Conservation (phyloP, 1,284 basidiomycete genomes). For the Irpex sp. region DNA sequence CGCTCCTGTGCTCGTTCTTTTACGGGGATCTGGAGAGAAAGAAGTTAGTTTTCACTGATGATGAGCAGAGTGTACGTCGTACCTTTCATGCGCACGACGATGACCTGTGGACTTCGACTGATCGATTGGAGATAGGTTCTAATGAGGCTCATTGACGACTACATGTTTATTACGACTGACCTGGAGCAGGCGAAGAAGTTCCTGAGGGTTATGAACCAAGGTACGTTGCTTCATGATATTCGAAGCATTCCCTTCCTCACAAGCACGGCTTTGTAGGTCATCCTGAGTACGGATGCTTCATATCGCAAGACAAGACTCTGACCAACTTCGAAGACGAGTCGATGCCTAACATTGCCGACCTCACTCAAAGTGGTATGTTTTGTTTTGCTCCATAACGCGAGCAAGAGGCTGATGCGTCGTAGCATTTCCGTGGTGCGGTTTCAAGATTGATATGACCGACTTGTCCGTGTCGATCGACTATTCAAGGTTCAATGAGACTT, state of each 20-base stretch:
- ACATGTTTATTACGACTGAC: constrained; percentile 82
- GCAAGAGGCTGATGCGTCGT: background rate
- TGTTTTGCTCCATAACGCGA: background rate
- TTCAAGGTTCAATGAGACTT: constrained; percentile 53
- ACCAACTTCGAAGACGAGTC: constrained; percentile 79
- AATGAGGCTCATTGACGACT: constrained; percentile 91
- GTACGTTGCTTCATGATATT: constrained; percentile 28
- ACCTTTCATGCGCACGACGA: background rate
- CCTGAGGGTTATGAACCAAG: constrained; percentile 76
- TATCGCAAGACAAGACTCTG: constrained; percentile 86
- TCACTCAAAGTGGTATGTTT: constrained; percentile 42
- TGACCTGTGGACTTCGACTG: background rate
- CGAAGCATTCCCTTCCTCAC: background rate
- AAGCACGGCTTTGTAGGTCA: constrained; percentile 50
- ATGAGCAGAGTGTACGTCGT: constrained; percentile 57
- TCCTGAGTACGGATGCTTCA: constrained; percentile 90
- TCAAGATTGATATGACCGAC: constrained; percentile 69
- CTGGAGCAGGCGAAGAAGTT: constrained; percentile 65
- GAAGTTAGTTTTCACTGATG: constrained; percentile 56
- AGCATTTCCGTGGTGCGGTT: constrained; percentile 93
- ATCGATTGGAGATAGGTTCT: constrained; percentile 54
- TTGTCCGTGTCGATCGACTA: constrained; percentile 80
- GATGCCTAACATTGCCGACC: constrained; percentile 49
- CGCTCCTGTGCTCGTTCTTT: constrained; percentile 89
- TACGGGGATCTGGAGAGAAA: constrained; percentile 86